A percentile compares a stretch with the other conserved stretches of the same genome.
These are phyloP conservation scores for Penicillium janthinellum DNA, from an alignment of 2,329 filamentous ascomycete genomes.

Conservation along the genomic window DNA sequence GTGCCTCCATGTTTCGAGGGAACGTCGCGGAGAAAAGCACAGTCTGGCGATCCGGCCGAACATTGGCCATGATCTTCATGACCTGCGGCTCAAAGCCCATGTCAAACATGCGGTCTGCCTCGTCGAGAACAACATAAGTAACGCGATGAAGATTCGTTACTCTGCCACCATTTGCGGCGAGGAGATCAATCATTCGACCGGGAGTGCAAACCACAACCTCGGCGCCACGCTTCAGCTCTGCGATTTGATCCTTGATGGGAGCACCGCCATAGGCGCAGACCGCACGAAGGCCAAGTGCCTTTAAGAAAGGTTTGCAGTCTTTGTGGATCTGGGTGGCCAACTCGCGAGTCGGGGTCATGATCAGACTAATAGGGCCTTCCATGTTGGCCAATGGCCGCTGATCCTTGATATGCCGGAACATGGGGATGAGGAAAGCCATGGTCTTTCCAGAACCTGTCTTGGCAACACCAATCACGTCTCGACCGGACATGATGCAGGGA, in stretches of 20 bases:
- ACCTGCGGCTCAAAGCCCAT: constrained; percentile 99
- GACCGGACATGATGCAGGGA: constrained; percentile 91
- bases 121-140: constrained; percentile 92
- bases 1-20: constrained; percentile 85
- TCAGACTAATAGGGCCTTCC: constrained; percentile 84
- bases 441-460: constrained; percentile 99
- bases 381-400: constrained; percentile 77
- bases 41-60: constrained; percentile 88
- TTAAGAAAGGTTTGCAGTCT: constrained; percentile 93
- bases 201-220: constrained; percentile 96
- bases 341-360: constrained; percentile 94
- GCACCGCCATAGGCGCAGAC: constrained; percentile 94
- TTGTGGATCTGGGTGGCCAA: constrained; percentile 90
- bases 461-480: constrained; percentile 92
- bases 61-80: constrained; percentile 91
- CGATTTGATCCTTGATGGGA: constrained; percentile 96
- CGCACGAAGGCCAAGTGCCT: constrained; percentile 77
- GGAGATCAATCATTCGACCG: constrained; percentile 90
- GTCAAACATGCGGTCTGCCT: constrained; percentile 98
- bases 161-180: constrained; percentile 90
- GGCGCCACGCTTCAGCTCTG: constrained; percentile 89
- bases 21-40: constrained; percentile 97
- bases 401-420: constrained; percentile 98
- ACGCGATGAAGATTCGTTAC: constrained; percentile 89
- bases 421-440: constrained; percentile 89